Evolutionary conservation across 129 eudicot species (phyloP), one percentile per base, ranked within the genome.

Genomic region (Glebionis coronaria): DNA sequence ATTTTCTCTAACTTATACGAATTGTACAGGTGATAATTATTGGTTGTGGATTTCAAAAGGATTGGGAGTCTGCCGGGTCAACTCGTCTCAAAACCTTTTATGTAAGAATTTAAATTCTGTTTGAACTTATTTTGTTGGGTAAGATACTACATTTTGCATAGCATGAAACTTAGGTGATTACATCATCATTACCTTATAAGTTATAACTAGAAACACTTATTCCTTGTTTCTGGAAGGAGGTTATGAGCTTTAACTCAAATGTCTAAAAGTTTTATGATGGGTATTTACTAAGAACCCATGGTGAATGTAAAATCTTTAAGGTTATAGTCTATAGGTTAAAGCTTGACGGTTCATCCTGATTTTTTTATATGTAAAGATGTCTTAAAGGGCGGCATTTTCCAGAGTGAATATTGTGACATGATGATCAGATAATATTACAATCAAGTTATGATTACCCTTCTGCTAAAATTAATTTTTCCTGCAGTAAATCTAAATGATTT

Each of bases 61-160:
- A 85, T 47, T 85, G 85, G 92, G 85, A 79, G 72, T 75, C 70
- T 55, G 15, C 14, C 56, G 73, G 75, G 70, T 67, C 54, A 47
- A 56, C 54, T 15, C 78, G 65, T 61, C 70, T 80, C 81, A 90
- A 86, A 76, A 68, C 60, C 71, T 84, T 84, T 84, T 82, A 84
- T 73, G 97, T 90, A 79, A 90, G 97, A 72, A 63, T 51, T 16
- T 65, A 45, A 12, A 35, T 47, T 3, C 23, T 59, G 1, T 35
- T 76, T 49, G 40, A 5, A n/a, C 16, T 49, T n/a, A 21, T 47
- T 71, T 46, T 59, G 29, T 44, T 57, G 11, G 35, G 31, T 63
- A 44, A 63, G n/a, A 10, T 55, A 20, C 56, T 56, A 11, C 42
- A 35, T 35, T 35, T 6, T 35, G 42, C 42, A 6, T 35, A 35